Evolutionary conservation across 2,329 filamentous ascomycete species (phyloP).

Genomic region (Mycosphaerella sp.): DNA sequence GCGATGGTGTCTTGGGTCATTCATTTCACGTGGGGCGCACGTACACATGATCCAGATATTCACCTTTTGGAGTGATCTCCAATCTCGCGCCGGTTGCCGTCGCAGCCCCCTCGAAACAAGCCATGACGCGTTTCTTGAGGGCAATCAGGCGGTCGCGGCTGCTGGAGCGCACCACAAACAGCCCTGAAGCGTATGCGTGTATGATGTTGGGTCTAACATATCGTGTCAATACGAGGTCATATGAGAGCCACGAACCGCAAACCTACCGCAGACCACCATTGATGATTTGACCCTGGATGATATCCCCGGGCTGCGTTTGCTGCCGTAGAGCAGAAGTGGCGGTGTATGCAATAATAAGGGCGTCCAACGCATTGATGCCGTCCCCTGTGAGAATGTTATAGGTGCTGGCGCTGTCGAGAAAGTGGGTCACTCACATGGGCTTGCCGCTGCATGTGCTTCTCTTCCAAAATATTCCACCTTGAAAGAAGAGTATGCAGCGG

Average conservation of each 20-base stretch:
- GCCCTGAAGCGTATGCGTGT: conserved; percentile 36
- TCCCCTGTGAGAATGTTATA: conserved; percentile 8
- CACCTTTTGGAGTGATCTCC: conserved; percentile 38
- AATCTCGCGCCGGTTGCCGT: conserved; percentile 44
- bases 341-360: conserved; percentile 31
- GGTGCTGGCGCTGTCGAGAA: no score
- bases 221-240: no score
- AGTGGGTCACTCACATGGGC: conserved; percentile 4
- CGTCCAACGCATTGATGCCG: conserved; percentile 34
- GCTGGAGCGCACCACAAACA: conserved; percentile 35
- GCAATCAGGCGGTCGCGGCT: conserved; percentile 28
- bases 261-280: conserved; percentile 21
- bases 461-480: conserved; percentile 46
- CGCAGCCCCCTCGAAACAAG: conserved; percentile 46
- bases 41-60: conserved; percentile 46
- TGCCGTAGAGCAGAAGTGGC: conserved; percentile 35
- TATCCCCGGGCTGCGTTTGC: conserved; percentile 37
- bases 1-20: no score
- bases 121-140: conserved; percentile 30
- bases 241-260: no score
- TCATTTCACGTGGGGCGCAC: no score
- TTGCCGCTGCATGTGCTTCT: conserved; percentile 35
- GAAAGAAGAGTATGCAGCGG: conserved; percentile 44
- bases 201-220: conserved; percentile 34
- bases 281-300: conserved; percentile 32